Evolutionary conservation across 1,284 basidiomycete species (phyloP), one percentile per base, ranked within the genome.

Genomic region (Austroboletus niveus): DNA sequence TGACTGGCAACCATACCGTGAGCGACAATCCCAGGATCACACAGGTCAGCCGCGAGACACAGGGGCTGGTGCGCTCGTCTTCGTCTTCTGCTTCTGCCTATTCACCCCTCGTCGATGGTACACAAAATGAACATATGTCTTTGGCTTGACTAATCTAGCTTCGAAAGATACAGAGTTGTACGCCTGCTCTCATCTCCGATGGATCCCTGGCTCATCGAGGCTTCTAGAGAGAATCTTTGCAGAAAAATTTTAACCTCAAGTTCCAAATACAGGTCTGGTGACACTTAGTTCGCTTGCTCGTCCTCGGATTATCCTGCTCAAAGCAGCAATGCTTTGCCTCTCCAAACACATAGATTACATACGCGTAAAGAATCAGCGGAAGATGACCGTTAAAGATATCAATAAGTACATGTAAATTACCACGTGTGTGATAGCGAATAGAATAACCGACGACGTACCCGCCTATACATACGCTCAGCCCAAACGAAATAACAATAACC

Each of bases 1-100:
- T 92, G 75, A 87, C 86, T 14, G 85, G 91, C 59, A 79, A 74
- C 61, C 84, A 86, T 4, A 72, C 79, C 50, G 63, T 99, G 68
- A 87, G 98, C 89, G 90, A 87, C 73, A 98, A 99, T 73, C 96
- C 96, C 2, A 86, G 86, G 72, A 80, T 95, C 75, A 88, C 95
- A 4, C 90, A 95, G 80, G 77, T 80, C 31, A 93, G 90, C 63
- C 96, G 96, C 38, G 94, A 95, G 8, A 64, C 99, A 47, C 91
- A 92, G 47, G 76, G 76, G 51, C 69, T 95, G 89, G 87, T 89
- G 56, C 36, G 71, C 59, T 59, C 30, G 30, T 31, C 44, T 55
- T 52, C 42, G 30, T 31, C 44, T 55, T 52, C 42, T 34, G 24
- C 49, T 45, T 51, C 40, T 48, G 15, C 27, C 49, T 52, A 40